Base-by-base conservation (phyloP, 2,329 filamentous ascomycete genomes). In the Rhinocladiella mackenziei region DNA sequence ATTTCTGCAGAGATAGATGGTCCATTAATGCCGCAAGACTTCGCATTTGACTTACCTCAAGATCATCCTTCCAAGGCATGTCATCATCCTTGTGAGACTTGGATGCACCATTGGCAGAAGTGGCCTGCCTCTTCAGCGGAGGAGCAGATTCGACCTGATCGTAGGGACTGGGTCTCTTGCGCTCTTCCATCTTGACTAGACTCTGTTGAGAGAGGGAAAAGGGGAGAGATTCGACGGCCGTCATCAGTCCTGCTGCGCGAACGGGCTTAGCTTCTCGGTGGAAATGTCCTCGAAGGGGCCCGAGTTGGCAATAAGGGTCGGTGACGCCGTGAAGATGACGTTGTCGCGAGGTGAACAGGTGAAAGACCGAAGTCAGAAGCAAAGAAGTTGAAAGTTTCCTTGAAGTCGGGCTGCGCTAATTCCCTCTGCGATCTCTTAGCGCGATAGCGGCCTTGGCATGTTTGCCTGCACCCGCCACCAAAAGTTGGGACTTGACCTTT, bases 181-280 rank as follows among this genome's bases (percentile, higher is more conserved):
- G 88, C 76, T 97, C 92, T 78, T 98, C 92, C 91, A 97, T 98
- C 80, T 92, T 95, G 75, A 81, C 75, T 72, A 86, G 77, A 77
- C 82, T 82, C 67, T 77, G 69, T 73, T 87, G 84, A 75, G 85
- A 48, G 39, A 56, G 50, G 80, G 78, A 81, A 80, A 76, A 83
- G 77, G 69, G 83, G 78, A 66, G 77, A 59, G 80, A 77, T 72
- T 86, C 84, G 73, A 86, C 81, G 78, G 86, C 79, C 83, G 83
- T 83, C 87, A 94, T 94, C 78, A 88, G 85, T 83, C 77, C 72
- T 71, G 68, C 69, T 66, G 32, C 37, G 19, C 43, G 28, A 38
- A 38, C 20, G 26, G 30, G 35, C 41, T 32, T 25, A 31, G 30
- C 26, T 43, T 44, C 17, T 19, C 22, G 36, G 32, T 23, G 29